Conservation (phyloP, 768 basidiomycete genomes). For the Polyporus arcularius region DNA sequence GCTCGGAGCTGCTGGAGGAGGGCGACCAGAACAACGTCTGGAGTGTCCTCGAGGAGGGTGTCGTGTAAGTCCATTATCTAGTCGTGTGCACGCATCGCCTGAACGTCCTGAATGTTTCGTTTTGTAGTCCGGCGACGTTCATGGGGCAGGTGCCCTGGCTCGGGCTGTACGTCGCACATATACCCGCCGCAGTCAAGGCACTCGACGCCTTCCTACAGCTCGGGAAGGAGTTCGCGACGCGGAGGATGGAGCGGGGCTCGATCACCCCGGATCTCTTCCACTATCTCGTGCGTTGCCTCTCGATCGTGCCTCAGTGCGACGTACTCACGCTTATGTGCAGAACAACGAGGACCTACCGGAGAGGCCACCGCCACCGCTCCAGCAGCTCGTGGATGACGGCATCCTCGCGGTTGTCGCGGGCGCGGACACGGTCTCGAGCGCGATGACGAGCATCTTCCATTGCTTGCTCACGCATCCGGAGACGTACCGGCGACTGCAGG, state of each 20-base stretch:
- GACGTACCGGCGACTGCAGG: constrained; percentile 17
- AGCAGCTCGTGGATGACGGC: constrained; percentile 16
- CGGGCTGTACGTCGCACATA: constrained; percentile 1
- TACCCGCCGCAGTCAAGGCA: background rate
- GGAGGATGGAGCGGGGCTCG: constrained; percentile 23
- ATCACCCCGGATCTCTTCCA: constrained; percentile 38
- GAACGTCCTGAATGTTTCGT: background rate
- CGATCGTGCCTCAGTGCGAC: too few relatives aligned
- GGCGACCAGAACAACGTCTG: constrained; percentile 46
- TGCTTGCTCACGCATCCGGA: constrained; percentile 22
- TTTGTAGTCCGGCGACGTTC: background rate
- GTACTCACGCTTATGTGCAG: constrained; percentile 18
- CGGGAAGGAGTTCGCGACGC: constrained; percentile 6
- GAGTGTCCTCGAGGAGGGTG: constrained; percentile 44
- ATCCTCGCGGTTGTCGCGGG: constrained; percentile 30
- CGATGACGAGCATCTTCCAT: constrained; percentile 27
- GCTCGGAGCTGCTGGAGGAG: constrained; percentile 37
- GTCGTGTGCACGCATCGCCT: background rate
- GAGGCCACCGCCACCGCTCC: constrained; percentile 2
- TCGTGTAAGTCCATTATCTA: background rate
- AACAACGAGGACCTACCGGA: constrained; percentile 18
- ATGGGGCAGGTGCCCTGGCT: constrained; percentile 11
- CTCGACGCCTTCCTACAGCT: constrained; percentile 7
- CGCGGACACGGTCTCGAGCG: constrained; percentile 30
- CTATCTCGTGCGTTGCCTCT: constrained; percentile 38